Base-by-base conservation (phyloP, 257 asterid species). In the Cruciata laevipes region DNA sequence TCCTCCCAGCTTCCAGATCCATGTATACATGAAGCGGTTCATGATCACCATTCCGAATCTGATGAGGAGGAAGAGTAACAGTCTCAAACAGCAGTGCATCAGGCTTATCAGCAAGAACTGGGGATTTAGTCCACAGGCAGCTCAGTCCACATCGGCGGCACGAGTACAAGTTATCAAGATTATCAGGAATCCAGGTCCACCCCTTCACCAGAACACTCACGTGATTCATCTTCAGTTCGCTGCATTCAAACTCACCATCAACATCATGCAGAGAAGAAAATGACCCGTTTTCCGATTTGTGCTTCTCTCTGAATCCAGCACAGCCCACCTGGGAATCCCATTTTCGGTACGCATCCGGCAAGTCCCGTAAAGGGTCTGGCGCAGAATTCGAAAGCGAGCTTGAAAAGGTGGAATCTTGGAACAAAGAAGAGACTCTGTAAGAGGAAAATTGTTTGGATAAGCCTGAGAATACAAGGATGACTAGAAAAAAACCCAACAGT, bases 131-230 rank as follows among this genome's bases (percentile, higher is more conserved):
- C 99, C 99, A 94, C 68, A 94, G 86, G 67, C 99, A 94, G 80
- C 87, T 88, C 85, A 94, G 67, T 83, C 97, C 99, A 88, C 99
- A 94, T 66, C 95, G 79, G 73, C 95, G 78, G 74, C 99, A 94
- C 76, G 87, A 82, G 69, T 90, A 90, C 83, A 94, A 77, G 84
- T 87, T 90, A 73, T 94, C 97, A 88, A 94, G 65, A 81, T 86
- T 84, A 84, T 94, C 99, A 75, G 99, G 99, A 74, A 94, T 87
- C 99, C 99, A 94, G 83, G 97, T 94, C 97, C 97, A 94, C 73
- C 87, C 88, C 83, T 90, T 93, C 44, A 93, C 96, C 79, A 93
- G 68, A 73, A 93, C 79, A 75, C 85, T 83, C 35, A 87, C 97
- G 82, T 90, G 95, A 57, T 83, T 76, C 95, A 90, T 86, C 82